phyloP scores from a whole-genome alignment of 2,329 filamentous ascomycete genomes.

The Pseudocercospora vitis region DNA sequence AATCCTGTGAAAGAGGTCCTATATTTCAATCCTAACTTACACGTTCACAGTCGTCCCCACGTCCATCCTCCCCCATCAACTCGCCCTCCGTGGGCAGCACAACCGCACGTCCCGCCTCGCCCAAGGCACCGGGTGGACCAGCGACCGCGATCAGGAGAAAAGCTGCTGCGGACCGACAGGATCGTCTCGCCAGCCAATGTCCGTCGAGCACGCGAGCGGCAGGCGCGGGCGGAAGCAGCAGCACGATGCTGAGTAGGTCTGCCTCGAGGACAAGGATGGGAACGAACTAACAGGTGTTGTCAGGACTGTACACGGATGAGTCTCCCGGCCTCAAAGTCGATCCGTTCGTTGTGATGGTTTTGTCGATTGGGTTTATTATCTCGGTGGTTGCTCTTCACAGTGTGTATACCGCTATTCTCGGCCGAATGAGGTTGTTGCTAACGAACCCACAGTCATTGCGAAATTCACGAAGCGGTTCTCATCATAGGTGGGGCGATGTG shows the following conservation, averaged over 20 bases:
- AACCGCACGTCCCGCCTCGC: constrained; percentile 77
- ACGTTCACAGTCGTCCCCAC: constrained; percentile 36
- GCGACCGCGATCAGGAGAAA: constrained; percentile 93
- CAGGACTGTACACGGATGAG: constrained; percentile 96
- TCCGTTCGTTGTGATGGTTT: constrained; percentile 92
- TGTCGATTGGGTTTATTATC: constrained; percentile 98
- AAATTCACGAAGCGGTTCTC: constrained; percentile 90
- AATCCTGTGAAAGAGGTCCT: too few species aligned
- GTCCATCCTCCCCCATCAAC: constrained; percentile 41
- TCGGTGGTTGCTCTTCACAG: constrained; percentile 96
- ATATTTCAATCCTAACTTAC: neutral
- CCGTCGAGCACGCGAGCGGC: constrained; percentile 90
- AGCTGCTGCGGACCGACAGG: constrained; percentile 94
- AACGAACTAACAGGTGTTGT: constrained; percentile 25
- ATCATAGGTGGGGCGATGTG: constrained; percentile 40
- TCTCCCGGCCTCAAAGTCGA: constrained; percentile 96
- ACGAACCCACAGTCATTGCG: constrained; percentile 71
- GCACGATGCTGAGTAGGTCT: constrained; percentile 90
- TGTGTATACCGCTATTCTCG: constrained; percentile 53
- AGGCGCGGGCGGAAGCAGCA: constrained; percentile 91
- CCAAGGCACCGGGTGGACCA: constrained; percentile 86
- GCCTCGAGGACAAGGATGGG: neutral
- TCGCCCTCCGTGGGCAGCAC: constrained; percentile 65
- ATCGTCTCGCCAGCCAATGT: constrained; percentile 90
- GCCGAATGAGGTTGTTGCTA: constrained; percentile 17